Percentiles rank a stretch among this genome's conserved stretches.
Conservation (phyloP, 345 rosid genomes). For the Acer campestre region DNA sequence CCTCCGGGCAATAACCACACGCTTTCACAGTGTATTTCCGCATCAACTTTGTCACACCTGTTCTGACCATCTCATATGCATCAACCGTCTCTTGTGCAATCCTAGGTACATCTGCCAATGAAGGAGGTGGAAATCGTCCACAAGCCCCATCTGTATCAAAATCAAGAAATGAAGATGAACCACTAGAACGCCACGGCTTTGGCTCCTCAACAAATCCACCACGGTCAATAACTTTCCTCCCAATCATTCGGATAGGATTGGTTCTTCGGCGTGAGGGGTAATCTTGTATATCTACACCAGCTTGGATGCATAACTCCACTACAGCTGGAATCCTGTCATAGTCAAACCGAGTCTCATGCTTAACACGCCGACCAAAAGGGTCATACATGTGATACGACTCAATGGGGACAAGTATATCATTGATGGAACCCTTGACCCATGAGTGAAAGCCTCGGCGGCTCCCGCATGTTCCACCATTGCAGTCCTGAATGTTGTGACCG, state of each 20-base stretch:
- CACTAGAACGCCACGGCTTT: conserved; percentile 41
- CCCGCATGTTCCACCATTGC: conserved; percentile 48
- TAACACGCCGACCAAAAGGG: conserved; percentile 77
- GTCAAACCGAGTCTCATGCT: conserved; percentile 78
- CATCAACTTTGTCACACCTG: conserved; percentile 75
- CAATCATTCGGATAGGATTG: conserved; percentile 71
- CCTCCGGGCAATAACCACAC: conserved; percentile 92
- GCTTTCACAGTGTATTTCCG: conserved; percentile 77
- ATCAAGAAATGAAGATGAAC: conserved; percentile 55
- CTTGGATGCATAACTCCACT: conserved; percentile 89
- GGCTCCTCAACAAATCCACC: conserved; percentile 73
- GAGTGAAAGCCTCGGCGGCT: conserved; percentile 59
- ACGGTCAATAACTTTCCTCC: conserved; percentile 67
- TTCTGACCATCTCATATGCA: conserved; percentile 64
- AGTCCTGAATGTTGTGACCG: conserved; percentile 69
- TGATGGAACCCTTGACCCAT: conserved; percentile 76
- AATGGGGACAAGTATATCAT: conserved; percentile 73
- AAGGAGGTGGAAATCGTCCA: conserved; percentile 53
- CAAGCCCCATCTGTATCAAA: conserved; percentile 74
- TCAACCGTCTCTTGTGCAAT: conserved; percentile 82
- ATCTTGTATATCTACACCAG: conserved; percentile 80
- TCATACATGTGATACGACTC: conserved; percentile 89
- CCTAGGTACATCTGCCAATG: conserved; percentile 48
- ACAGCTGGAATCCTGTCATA: conserved; percentile 85
- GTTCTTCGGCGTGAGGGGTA: conserved; percentile 84